These are phyloP conservation scores for Dactylis glomerata DNA, from an alignment of 176 grass and related monocot genomes.

Conservation along the genomic window DNA sequence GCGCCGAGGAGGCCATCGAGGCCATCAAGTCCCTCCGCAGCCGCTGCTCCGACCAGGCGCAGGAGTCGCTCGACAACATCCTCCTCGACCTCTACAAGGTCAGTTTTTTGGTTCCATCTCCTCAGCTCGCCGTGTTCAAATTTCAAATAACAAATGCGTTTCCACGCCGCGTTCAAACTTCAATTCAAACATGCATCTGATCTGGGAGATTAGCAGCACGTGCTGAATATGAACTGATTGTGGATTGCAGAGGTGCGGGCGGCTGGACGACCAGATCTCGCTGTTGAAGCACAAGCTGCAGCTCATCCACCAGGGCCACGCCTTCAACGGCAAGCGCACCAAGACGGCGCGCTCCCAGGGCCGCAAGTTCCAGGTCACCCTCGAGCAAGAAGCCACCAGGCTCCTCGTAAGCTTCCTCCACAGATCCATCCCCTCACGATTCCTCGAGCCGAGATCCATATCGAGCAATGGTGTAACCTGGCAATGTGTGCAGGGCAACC, in stretches of 20 bases:
- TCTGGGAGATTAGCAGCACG: too few species aligned
- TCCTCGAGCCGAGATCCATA: not conserved
- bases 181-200: not conserved
- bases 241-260: conserved; percentile 68
- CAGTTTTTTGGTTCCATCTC: not conserved
- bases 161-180: not conserved
- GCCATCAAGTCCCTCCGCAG: conserved; percentile 93
- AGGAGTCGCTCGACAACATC: conserved; percentile 98
- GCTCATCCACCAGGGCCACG: conserved; percentile 68
- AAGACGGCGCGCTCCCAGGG: conserved; percentile 94
- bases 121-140: too few species aligned
- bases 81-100: conserved; percentile 98
- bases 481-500: conserved; percentile 60
- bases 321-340: conserved; percentile 95
- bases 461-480: not conserved
- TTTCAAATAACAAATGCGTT: too few species aligned
- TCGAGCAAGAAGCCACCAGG: conserved; percentile 90
- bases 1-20: conserved; percentile 94
- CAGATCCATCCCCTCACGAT: not conserved
- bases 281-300: conserved; percentile 87
- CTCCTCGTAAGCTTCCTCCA: conserved; percentile 58
- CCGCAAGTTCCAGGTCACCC: conserved; percentile 92
- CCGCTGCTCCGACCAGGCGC: conserved; percentile 87
- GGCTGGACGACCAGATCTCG: conserved; percentile 85
- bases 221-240: not conserved